Percentiles rank a stretch among this genome's conserved stretches.
phyloP scores from a whole-genome alignment of 1,139 yeast genomes.

The Kurtzmaniella quercitrusa region DNA sequence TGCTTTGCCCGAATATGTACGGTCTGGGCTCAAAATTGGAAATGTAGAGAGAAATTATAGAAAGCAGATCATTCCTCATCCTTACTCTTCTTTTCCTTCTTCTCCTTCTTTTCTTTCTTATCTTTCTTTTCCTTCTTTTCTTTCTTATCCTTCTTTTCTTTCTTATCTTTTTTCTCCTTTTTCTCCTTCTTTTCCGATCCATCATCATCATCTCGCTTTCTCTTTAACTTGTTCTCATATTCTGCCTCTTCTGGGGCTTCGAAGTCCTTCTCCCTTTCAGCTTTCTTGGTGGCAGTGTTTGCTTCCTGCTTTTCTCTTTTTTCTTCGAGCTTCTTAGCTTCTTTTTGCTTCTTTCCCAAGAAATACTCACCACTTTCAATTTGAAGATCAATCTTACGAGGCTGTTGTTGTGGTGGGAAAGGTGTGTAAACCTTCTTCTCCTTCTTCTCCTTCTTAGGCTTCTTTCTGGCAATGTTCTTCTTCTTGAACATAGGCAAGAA shows the following conservation, averaged over 20 bases:
- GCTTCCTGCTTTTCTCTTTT: constrained; percentile 78
- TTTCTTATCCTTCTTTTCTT: constrained; percentile 17
- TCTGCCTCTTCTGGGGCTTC: constrained; percentile 78
- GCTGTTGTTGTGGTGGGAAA: constrained; percentile 97
- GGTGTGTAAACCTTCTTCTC: constrained; percentile 94
- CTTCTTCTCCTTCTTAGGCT: constrained; percentile 56
- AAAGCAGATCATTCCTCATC: background rate
- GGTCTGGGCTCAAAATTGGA: background rate
- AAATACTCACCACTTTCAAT: constrained; percentile 98
- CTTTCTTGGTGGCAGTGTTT: constrained; percentile 59
- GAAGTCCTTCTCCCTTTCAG: constrained; percentile 73
- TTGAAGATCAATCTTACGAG: constrained; percentile 95
- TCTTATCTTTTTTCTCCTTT: constrained; percentile 20
- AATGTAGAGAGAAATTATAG: background rate
- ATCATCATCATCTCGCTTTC: constrained; percentile 22
- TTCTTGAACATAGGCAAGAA: constrained; percentile 96
- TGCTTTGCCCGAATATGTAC: background rate
- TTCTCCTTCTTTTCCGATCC: constrained; percentile 16
- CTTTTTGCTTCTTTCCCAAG: constrained; percentile 81
- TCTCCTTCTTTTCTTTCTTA: constrained; percentile 18
- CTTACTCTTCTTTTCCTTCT: constrained; percentile 9
- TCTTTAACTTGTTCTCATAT: constrained; percentile 32
- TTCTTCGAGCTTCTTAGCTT: constrained; percentile 64
- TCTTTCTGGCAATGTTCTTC: constrained; percentile 91
- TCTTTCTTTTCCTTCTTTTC: constrained; percentile 18